These are phyloP conservation scores for Boletus sp. DNA, from an alignment of 768 basidiomycete species.

Conservation along the genomic window DNA sequence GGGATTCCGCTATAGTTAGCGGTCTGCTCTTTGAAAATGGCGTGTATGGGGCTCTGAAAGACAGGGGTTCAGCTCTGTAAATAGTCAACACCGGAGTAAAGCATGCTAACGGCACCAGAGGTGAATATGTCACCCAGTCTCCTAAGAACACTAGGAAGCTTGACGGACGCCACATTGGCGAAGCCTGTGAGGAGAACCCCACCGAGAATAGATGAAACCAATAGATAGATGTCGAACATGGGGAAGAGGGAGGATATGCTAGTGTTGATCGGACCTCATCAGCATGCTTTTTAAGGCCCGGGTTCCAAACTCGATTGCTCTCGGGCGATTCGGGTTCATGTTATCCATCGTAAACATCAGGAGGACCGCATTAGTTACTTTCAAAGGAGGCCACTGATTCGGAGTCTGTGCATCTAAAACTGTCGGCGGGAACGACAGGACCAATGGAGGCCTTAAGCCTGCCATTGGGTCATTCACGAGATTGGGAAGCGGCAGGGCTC, in stretches of 20 bases:
- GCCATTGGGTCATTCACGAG: no score
- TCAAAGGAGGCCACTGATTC: no score
- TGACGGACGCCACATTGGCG: constrained; percentile 9
- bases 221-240: constrained; percentile 13
- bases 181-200: constrained; percentile 14
- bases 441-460: no score
- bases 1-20: constrained; percentile 7
- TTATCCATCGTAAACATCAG: no score
- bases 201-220: constrained; percentile 12
- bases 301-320: no score
- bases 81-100: neutral
- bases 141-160: constrained; percentile 4
- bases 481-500: no score
- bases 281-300: constrained; percentile 2
- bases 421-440: no score
- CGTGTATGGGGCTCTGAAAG: constrained; percentile 2
- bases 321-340: no score
- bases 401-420: no score
- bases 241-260: neutral
- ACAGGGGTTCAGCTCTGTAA: neutral
- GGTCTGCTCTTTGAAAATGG: neutral
- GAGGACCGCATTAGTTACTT: no score
- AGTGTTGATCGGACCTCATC: neutral
- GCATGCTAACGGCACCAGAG: constrained; percentile 8
- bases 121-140: constrained; percentile 5